Conservation (phyloP, 192 early-diverging fungal genomes). For the Helicostylum pulchrum region DNA sequence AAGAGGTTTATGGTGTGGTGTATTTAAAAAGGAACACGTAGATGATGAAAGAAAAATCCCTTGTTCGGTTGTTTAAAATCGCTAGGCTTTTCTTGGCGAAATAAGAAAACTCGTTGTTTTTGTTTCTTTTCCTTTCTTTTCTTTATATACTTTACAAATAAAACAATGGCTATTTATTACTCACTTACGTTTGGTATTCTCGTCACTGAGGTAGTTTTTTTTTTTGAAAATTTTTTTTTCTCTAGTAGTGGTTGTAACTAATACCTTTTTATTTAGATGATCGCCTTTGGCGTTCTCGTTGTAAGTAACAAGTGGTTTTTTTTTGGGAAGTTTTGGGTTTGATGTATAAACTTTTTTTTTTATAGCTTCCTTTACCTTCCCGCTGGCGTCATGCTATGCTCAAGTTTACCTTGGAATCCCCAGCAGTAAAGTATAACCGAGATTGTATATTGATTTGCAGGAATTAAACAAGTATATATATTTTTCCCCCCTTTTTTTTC, state of each 20-base stretch:
- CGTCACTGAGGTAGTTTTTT: conserved; percentile 17
- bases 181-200: conserved; percentile 23
- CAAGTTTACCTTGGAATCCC: conserved; percentile 44
- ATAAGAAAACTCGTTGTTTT: neutral
- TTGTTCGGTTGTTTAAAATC: too few relatives aligned
- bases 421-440: conserved; percentile 29
- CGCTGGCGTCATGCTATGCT: conserved; percentile 50
- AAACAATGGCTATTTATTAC: conserved; percentile 25
- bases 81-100: too few relatives aligned
- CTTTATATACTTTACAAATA: neutral
- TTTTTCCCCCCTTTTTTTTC: too few relatives aligned
- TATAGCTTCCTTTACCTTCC: conserved; percentile 49
- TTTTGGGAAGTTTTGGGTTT: neutral
- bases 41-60: too few relatives aligned
- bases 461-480: neutral
- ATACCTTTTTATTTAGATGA: conserved; percentile 11
- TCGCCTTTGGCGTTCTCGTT: conserved; percentile 24
- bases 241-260: too few relatives aligned
- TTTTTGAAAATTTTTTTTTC: neutral
- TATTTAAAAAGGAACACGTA: too few relatives aligned
- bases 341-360: neutral
- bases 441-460: neutral
- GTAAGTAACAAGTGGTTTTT: neutral
- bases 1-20: too few relatives aligned
- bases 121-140: neutral